Evolutionary conservation across 1,139 yeast species (phyloP).

Genomic region (Yamadazyma spencermartinsiae): DNA sequence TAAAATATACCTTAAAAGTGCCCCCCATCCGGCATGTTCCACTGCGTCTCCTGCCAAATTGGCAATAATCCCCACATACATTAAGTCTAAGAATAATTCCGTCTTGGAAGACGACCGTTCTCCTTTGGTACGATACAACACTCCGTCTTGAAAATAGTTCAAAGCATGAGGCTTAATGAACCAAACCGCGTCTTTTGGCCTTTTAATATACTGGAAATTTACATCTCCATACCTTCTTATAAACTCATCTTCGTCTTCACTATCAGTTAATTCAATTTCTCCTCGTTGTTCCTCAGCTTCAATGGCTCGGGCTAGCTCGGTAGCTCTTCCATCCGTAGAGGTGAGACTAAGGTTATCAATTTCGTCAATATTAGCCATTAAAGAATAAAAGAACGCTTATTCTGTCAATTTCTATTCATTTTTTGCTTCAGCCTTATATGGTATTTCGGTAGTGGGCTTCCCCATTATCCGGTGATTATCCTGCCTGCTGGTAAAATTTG

Average conservation of each 20-base stretch:
- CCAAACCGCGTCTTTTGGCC: conserved; percentile 46
- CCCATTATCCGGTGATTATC: too few relatives aligned
- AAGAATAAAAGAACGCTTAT: too few relatives aligned
- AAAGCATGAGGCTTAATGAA: conserved; percentile 59
- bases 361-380: too few relatives aligned
- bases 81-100: conserved; percentile 61
- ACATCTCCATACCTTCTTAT: conserved; percentile 52
- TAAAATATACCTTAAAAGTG: conserved; percentile 50
- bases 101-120: conserved; percentile 54
- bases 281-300: conserved; percentile 7
- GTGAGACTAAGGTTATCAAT: too few relatives aligned
- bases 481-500: too few relatives aligned
- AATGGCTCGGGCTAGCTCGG: not conserved
- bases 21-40: conserved; percentile 48
- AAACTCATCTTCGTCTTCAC: conserved; percentile 48
- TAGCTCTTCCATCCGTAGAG: too few relatives aligned
- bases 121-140: conserved; percentile 54
- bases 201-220: conserved; percentile 47
- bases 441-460: too few relatives aligned
- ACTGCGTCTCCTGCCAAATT: conserved; percentile 58
- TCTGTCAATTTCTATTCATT: too few relatives aligned
- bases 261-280: conserved; percentile 25
- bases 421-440: too few relatives aligned
- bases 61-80: conserved; percentile 66
- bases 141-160: conserved; percentile 61